phyloP scores from a whole-genome alignment of 108 stramenopile species.

The Nitzschia palea region DNA sequence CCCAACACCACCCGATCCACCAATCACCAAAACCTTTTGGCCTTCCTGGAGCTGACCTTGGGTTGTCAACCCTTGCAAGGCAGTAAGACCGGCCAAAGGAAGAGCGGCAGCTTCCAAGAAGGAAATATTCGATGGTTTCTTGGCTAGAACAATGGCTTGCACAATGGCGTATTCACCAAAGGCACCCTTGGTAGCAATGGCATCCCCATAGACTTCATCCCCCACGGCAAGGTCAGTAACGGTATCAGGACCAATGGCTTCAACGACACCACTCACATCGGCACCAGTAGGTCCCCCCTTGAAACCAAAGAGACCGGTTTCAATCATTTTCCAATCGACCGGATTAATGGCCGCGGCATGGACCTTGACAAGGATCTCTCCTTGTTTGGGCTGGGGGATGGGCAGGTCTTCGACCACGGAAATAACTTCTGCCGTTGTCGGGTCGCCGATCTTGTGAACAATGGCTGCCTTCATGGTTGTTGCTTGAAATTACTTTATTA shows the following conservation, averaged over 20 bases:
- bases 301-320: conserved; percentile 29
- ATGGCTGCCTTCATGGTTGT: conserved; percentile 25
- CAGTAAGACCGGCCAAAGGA: conserved; percentile 25
- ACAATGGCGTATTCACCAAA: conserved; percentile 27
- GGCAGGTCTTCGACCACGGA: conserved; percentile 51
- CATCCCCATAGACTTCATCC: conserved; percentile 23
- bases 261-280: conserved; percentile 21
- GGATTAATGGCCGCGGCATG: conserved; percentile 37
- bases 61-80: conserved; percentile 24
- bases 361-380: conserved; percentile 33
- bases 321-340: conserved; percentile 40
- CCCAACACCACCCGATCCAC: conserved; percentile 43
- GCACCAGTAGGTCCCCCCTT: conserved; percentile 1
- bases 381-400: conserved; percentile 34
- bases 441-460: conserved; percentile 21
- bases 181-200: conserved; percentile 16
- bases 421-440: conserved; percentile 20
- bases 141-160: neutral
- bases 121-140: conserved; percentile 23
- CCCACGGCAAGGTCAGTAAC: conserved; percentile 8
- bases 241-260: conserved; percentile 5
- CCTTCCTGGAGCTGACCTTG: conserved; percentile 10
- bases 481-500: neutral
- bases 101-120: conserved; percentile 19
- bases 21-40: conserved; percentile 32